Base-by-base conservation (phyloP, 2,329 filamentous ascomycete species). In the Microascus cirrosus region DNA sequence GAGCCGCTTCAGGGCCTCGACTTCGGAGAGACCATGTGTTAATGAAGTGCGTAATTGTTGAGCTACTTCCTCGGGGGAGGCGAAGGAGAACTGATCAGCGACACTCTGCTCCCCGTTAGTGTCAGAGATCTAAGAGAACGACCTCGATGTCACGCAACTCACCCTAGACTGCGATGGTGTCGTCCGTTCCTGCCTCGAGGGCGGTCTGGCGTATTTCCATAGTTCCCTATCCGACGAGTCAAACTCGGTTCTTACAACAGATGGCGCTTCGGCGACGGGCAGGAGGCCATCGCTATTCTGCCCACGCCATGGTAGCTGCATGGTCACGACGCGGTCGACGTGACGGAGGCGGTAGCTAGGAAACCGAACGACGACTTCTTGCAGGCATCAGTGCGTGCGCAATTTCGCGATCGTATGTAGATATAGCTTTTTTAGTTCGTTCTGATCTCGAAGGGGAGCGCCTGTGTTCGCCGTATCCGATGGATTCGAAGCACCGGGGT, bases 1-100 rank as follows among this genome's bases (percentile, higher is more conserved):
- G 61, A 96, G 79, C 67, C 93, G 84, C 58, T 86, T 82, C 60
- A 91, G 79, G 39, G 92, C 94, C 71, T 96, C 90, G 52, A 84
- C 81, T 0, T 89, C 86, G 5, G 89, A 84, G 15, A 99, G 80
- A 56, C 94, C 94, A 66, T 89, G 81, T 15, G 80, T 84, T 28
- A 96, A 76, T n/a, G 92, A 96, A 3, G 93, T 95, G 62, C 85
- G 80, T 57, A 97, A 77, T 62, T 83, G 84, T 57, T 85, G 78
- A 52, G 90, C 91, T 12, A 89, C 87, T 71, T 96, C 88, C 67
- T 86, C 79, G 22, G 87, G 80, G n/a, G 85, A 86, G 68, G 96
- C 81, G 66, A 82, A 76, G 32, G 83, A 79, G 67, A 76, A 86
- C 58, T 83, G 77, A 59, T 85, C 81, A 59, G 84, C 83, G 52